Base-by-base conservation (phyloP, 306 rosid species). In the Pueraria montana region DNA sequence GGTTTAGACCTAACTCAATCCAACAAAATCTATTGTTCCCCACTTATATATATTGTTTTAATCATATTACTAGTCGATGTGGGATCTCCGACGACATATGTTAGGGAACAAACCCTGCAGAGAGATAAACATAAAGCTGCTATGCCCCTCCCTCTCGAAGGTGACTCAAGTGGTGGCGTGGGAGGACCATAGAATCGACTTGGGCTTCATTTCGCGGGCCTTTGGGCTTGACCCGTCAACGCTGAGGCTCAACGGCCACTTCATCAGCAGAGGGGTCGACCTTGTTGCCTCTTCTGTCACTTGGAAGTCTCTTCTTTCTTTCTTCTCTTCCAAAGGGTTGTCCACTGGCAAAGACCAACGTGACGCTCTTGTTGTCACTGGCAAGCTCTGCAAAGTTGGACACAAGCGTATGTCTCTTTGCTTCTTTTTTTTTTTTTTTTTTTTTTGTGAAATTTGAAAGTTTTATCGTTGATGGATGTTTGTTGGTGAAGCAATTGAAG, bases 241-340 rank as follows among this genome's bases (percentile, higher is more conserved):
- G 43, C 4, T 95, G 76, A 95, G 69, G 86, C 89, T 95, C 52
- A 95, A 95, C 27, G 92, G 92, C 21, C 87, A 90, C 91, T 95
- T 91, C 61, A 84, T 95, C 38, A 73, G 95, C 81, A 88, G 94
- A 85, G 98, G 95, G 4, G 1, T 58, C 14, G 95, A 93, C 72
- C 82, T 90, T 18, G 32, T 95, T 4, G 77, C 98, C 11, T 86
- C 90, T 40, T 91, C 93, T 14, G 86, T 95, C 1, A 95, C 94
- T 59, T 95, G 98, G 98, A 91, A 84, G 0, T 85, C 94, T 16
- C 89, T 93, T 8, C 90, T 93, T 16, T 87, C 96, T 83, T 95
- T 90, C 90, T 95, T 95, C 82, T 86, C 94, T 20, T 46, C 86
- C 38, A 93, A 86, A 80, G 83, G 96, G 0, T 90, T 93, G 59